phyloP scores from a whole-genome alignment of 257 asterid genomes.

The Euphrasia confusa region DNA sequence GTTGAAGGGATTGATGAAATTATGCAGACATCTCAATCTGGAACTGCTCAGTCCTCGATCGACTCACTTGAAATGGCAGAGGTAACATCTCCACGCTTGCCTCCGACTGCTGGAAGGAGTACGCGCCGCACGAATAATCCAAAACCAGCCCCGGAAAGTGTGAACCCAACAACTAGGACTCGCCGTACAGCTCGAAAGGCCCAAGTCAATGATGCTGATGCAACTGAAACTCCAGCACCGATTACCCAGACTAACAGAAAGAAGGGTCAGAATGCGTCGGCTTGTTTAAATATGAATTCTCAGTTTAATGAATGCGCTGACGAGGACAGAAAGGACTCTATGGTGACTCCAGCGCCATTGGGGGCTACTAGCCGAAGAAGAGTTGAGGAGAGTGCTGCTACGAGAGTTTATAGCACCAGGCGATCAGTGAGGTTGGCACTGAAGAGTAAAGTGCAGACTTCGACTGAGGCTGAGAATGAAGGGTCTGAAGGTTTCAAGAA shows the following conservation, averaged over 20 bases:
- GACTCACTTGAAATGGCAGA: constrained; percentile 50
- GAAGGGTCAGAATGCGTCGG: constrained; percentile 38
- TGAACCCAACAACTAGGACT: constrained; percentile 36
- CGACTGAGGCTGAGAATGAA: constrained; percentile 9
- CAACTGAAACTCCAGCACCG: constrained; percentile 32
- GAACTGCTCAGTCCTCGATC: constrained; percentile 36
- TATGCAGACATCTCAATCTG: constrained; percentile 36
- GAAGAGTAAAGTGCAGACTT: constrained; percentile 27
- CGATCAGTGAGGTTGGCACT: constrained; percentile 61
- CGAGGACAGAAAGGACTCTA: constrained; percentile 30
- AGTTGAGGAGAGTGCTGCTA: constrained; percentile 35
- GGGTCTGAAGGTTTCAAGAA: constrained; percentile 24
- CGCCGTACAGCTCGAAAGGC: constrained; percentile 43
- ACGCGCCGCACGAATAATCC: constrained; percentile 35
- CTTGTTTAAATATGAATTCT: constrained; percentile 44
- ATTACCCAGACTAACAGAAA: constrained; percentile 31
- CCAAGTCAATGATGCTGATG: constrained; percentile 19
- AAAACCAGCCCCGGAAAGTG: constrained; percentile 32
- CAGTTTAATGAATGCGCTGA: constrained; percentile 43
- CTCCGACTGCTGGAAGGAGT: constrained; percentile 46
- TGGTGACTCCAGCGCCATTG: constrained; percentile 42
- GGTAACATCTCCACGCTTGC: constrained; percentile 44
- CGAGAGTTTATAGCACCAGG: constrained; percentile 39
- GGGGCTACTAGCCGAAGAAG: constrained; percentile 41
- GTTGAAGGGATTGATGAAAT: constrained; percentile 77